Evolutionary conservation across 2,329 filamentous ascomycete species (phyloP).

Genomic region (Aspergillus transmontanensis): DNA sequence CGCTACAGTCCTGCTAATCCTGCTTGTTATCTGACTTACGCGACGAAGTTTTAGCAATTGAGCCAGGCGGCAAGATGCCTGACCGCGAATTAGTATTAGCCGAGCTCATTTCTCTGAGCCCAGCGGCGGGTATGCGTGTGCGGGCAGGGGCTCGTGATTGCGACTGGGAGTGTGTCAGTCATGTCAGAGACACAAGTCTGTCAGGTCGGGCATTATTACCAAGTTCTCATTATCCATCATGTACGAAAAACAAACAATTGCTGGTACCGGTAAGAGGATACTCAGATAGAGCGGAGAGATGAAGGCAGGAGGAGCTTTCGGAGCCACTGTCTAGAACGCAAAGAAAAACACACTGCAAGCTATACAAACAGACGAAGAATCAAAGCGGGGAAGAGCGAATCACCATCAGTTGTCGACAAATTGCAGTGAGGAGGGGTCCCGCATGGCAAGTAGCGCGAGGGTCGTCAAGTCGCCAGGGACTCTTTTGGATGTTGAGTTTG

Average conservation of each 20-base stretch:
- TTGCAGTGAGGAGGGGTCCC: constrained; percentile 19
- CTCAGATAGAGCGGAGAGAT: constrained; percentile 3
- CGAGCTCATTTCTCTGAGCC: constrained; percentile 54
- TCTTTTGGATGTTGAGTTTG: not conserved
- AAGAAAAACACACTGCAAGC: constrained; percentile 1
- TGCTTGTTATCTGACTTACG: constrained; percentile 25
- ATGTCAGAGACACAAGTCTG: too few species aligned
- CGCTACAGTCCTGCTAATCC: constrained; percentile 19
- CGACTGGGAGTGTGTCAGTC: constrained; percentile 23
- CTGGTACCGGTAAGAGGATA: not conserved
- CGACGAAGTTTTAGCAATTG: constrained; percentile 47
- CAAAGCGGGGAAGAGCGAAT: constrained; percentile 1
- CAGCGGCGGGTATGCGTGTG: constrained; percentile 34
- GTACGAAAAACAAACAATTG: constrained; percentile 11
- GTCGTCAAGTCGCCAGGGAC: not conserved
- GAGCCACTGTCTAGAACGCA: not conserved
- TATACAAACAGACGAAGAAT: constrained; percentile 7
- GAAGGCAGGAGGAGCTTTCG: constrained; percentile 2
- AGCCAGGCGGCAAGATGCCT: constrained; percentile 47
- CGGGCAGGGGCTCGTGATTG: constrained; percentile 30
- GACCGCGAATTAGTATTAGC: constrained; percentile 56
- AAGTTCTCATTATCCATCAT: constrained; percentile 39
- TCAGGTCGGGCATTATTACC: constrained; percentile 22
- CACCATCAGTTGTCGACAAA: constrained; percentile 13
- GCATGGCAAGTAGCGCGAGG: constrained; percentile 13